These are phyloP conservation scores for Teratosphaeria viscida DNA, from an alignment of 2,329 filamentous ascomycete species.

Conservation along the genomic window DNA sequence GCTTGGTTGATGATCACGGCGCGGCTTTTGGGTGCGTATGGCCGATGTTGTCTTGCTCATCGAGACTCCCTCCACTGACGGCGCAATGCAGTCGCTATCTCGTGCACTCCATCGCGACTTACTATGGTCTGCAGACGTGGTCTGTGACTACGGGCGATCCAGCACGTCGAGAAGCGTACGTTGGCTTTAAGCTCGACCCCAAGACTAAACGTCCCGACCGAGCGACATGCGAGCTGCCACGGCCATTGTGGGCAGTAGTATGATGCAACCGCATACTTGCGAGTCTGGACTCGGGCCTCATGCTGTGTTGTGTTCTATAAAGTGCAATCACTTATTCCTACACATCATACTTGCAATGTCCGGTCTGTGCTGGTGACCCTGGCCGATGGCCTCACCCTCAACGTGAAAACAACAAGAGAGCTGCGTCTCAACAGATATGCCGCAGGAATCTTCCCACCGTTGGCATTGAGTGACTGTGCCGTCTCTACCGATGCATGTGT, in stretches of 20 bases:
- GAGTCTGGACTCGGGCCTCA: background rate
- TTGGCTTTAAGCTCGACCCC: constrained; percentile 52
- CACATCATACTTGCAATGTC: too few relatives aligned
- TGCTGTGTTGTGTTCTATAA: background rate
- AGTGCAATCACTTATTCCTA: too few relatives aligned
- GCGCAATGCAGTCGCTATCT: constrained; percentile 62
- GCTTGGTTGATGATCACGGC: constrained; percentile 60
- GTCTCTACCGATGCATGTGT: too few relatives aligned
- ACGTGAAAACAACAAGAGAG: too few relatives aligned
- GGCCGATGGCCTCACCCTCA: too few relatives aligned
- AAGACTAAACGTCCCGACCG: constrained; percentile 23
- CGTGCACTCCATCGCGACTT: constrained; percentile 81
- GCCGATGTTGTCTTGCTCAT: background rate
- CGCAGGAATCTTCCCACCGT: too few relatives aligned
- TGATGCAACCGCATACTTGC: constrained; percentile 2
- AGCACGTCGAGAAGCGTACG: constrained; percentile 68
- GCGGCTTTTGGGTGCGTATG: constrained; percentile 68
- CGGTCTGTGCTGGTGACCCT: too few relatives aligned
- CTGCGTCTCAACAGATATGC: too few relatives aligned
- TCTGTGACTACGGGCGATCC: constrained; percentile 64
- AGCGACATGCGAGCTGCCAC: constrained; percentile 40
- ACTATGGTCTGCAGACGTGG: constrained; percentile 81
- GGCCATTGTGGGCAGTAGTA: constrained; percentile 52
- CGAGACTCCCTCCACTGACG: constrained; percentile 6
- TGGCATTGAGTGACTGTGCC: too few relatives aligned